Percentiles rank a stretch among this genome's conserved stretches.
Conservation (phyloP, 768 basidiomycete species). For the Filobasidium wieringae region DNA sequence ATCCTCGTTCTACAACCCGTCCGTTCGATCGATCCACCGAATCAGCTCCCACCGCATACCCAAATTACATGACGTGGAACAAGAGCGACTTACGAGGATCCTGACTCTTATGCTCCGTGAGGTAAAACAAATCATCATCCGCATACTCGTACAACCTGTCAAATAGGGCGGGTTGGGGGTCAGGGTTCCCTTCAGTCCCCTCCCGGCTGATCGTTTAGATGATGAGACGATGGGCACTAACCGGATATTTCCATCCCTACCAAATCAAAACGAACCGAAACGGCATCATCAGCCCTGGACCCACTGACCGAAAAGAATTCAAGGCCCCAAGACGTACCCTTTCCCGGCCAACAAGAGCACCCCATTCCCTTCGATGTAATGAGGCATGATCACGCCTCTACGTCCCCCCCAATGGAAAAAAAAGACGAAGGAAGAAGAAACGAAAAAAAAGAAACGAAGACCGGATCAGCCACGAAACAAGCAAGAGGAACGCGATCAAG, state of each 20-base stretch:
- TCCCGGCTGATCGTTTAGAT: too few relatives aligned
- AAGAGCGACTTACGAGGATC: constrained; percentile 61
- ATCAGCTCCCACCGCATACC: neutral
- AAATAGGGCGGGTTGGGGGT: too few relatives aligned
- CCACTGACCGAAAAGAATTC: neutral
- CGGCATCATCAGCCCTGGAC: neutral
- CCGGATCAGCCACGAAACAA: neutral
- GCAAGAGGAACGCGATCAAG: too few relatives aligned
- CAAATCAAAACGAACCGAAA: neutral
- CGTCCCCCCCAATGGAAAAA: neutral
- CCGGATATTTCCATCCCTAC: constrained; percentile 86
- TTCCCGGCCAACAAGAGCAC: constrained; percentile 86
- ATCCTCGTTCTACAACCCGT: constrained; percentile 65
- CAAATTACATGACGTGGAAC: neutral
- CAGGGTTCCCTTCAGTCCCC: too few relatives aligned
- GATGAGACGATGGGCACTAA: constrained; percentile 8
- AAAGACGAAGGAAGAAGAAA: neutral
- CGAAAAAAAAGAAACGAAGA: neutral
- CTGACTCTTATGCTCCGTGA: constrained; percentile 69
- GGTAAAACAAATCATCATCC: constrained; percentile 58
- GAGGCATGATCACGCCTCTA: constrained; percentile 83
- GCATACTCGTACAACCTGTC: constrained; percentile 83
- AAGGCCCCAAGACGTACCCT: constrained; percentile 46
- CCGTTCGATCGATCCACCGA: too few relatives aligned
- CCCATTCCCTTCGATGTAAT: constrained; percentile 82